Base-by-base conservation (phyloP, 352 stramenopile species). In the Albugo candida region DNA sequence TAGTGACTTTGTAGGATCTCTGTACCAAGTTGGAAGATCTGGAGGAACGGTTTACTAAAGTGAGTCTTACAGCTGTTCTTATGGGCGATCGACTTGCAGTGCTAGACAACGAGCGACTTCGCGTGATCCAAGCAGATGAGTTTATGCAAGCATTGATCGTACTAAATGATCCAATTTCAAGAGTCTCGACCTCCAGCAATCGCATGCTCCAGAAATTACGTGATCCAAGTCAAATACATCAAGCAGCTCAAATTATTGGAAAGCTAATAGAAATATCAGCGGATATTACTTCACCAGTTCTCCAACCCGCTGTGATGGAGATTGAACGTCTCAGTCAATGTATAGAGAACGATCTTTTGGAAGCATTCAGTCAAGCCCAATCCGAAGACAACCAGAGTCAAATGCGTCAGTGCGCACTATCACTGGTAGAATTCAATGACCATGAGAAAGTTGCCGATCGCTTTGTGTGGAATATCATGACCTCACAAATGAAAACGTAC, bases 391-490 rank as follows among this genome's bases (percentile, higher is more conserved):
- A 77, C 19, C 54, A 64, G 12, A 51, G 50, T 24, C 55, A 48
- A 0, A 88, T 88, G 76, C 52, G 48, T 6, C 63, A 65, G 45
- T 84, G 67, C 39, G 73, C 65, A 13, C 58, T 67, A 40, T 85
- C 76, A 36, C 59, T 88, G 13, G 75, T 86, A 39, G 76, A 81
- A 47, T 85, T 83, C 59, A 83, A 80, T 35, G 70, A 81, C 53
- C 81, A 82, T 42, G 76, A 88, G 24, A 86, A 84, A 47, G 70
- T 86, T 3, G 67, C 69, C 0, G 76, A 88, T 49, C 70, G 73
- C 39, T 88, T 77, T 40, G 73, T 88, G 24, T 88, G 76, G 76
- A 88, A 88, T 46, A 66, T 88, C 36, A 77, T 86, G 54, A 82
- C 81, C 39, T 69, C 84, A 24, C 59, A 55, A 11, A 55, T 88